Base-by-base conservation (phyloP, 2,329 filamentous ascomycete genomes). In the Calonectria naviculata region DNA sequence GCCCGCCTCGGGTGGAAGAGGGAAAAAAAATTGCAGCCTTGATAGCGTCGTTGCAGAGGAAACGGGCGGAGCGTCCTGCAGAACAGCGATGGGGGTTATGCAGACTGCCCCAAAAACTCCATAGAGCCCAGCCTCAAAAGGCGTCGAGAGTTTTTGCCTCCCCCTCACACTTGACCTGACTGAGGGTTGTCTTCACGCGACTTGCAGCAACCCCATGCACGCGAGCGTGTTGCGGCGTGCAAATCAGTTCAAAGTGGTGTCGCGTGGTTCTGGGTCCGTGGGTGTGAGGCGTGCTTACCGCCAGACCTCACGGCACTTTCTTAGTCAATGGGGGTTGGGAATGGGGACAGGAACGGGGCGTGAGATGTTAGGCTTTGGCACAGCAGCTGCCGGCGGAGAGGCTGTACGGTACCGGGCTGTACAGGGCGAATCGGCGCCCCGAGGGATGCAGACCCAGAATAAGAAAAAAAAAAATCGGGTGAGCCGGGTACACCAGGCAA, bases 131-230 rank as follows among this genome's bases (percentile, higher is more conserved):
- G 64, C 72, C 71, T 78, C 70, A 68, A 71, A 71, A 15, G 64
- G 54, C 60, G 41, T 58, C 46, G 68, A 66, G 71, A 49, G 61
- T 74, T 74, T 76, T 72, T 63, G 31, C 74, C 65, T 58, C 67
- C 72, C 72, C 75, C 65, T 77, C 71, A 72, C 75, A 71, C 68
- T 42, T 68, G 73, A 68, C 67, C 68, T 54, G 49, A 68, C 60
- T 68, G 67, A 70, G 74, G 60, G 67, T 41, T 74, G 67, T 56
- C 65, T 60, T 76, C 75, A 78, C 77, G 77, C 77, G 77, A 76
- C 75, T 75, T 74, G 76, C 75, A 78, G 74, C 73, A 76, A 72
- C 67, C 67, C 76, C 77, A 77, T 78, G 76, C 71, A 76, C 76
- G 76, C 75, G 74, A 61, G 74, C 76, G 76, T 78, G 77, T 78